Evolutionary conservation across 2,329 filamentous ascomycete genomes (phyloP).

Genomic region (Diaporthe citriasiana): DNA sequence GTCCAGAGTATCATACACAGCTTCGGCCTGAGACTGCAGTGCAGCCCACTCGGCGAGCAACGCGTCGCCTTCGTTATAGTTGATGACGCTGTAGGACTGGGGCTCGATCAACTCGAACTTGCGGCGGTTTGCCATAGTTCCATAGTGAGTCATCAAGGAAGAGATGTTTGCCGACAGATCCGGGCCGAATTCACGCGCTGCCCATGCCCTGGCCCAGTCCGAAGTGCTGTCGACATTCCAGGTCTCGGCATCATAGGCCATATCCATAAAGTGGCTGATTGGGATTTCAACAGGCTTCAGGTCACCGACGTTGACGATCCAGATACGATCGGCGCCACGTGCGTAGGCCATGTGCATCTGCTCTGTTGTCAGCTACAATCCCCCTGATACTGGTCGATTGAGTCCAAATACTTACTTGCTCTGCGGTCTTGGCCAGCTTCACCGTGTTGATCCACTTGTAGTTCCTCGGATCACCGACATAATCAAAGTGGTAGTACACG

Average conservation of each 20-base stretch:
- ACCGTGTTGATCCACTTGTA: conserved; percentile 76
- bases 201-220: conserved; percentile 67
- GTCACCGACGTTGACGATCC: conserved; percentile 78
- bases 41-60: conserved; percentile 68
- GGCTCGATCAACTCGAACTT: conserved; percentile 75
- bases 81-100: conserved; percentile 70
- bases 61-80: conserved; percentile 74
- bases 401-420: conserved; percentile 52
- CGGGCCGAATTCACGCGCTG: conserved; percentile 68
- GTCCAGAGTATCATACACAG: conserved; percentile 67
- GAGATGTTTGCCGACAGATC: conserved; percentile 63
- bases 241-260: conserved; percentile 73
- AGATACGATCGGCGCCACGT: conserved; percentile 71
- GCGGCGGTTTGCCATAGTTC: conserved; percentile 67
- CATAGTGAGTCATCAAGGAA: conserved; percentile 68
- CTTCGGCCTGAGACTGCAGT: conserved; percentile 67
- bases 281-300: conserved; percentile 75
- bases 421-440: conserved; percentile 71
- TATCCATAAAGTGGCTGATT: conserved; percentile 76
- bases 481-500: conserved; percentile 74
- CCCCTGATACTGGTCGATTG: neutral
- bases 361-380: neutral
- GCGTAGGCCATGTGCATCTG: conserved; percentile 73
- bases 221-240: conserved; percentile 70
- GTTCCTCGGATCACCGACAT: conserved; percentile 61